Evolutionary conservation across 2,329 filamentous ascomycete genomes (phyloP), one percentile per base, ranked within the genome.

Genomic region (Fusarium ramigenum): DNA sequence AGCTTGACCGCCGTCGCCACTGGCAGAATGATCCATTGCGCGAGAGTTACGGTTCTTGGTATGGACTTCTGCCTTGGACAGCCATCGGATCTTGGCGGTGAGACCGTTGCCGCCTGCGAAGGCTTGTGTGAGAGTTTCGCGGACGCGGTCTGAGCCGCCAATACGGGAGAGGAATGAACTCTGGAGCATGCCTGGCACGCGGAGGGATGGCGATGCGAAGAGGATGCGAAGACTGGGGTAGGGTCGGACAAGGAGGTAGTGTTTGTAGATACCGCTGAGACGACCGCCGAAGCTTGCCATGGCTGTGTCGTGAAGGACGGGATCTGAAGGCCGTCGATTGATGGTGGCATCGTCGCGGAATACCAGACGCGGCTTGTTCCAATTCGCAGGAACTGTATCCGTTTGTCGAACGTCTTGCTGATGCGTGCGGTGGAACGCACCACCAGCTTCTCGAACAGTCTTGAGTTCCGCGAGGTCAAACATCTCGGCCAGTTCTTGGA

Each of bases 21-120:
- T 87, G 44, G 36, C 39, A 54, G 60, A 60, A 30, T 72, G 69
- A 36, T 73, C 63, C 70, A 69, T 61, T 11, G 52, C 37, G 4
- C 68, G 68, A 23, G 53, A 30, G 23, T 56, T 34, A 8, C 65
- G 37, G 16, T 37, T 54, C 37, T 75, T 73, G 11, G 56, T 49
- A 3, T 64, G 70, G 11, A 62, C 50, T 2, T 76, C 74, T 2
- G 61, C 60, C 15, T 69, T 69, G 8, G 57, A 78, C 4, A 93
- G 82, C 93, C 92, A 95, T 59, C 89, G 88, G 19, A 95, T 88
- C 78, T 93, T 93, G 8, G 92, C 92, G 3, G 93, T 95, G 9
- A 95, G 90, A 52, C 92, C 91, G 49, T 90, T 88, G 1, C 92
- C 92, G 75, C 91, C 88, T 9, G 87, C 87, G 28, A 95, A 87